A percentile compares a stretch with the other conserved stretches of the same genome.
These are phyloP conservation scores for Alternaria sp. DNA, from an alignment of 2,329 filamentous ascomycete species.

Conservation along the genomic window DNA sequence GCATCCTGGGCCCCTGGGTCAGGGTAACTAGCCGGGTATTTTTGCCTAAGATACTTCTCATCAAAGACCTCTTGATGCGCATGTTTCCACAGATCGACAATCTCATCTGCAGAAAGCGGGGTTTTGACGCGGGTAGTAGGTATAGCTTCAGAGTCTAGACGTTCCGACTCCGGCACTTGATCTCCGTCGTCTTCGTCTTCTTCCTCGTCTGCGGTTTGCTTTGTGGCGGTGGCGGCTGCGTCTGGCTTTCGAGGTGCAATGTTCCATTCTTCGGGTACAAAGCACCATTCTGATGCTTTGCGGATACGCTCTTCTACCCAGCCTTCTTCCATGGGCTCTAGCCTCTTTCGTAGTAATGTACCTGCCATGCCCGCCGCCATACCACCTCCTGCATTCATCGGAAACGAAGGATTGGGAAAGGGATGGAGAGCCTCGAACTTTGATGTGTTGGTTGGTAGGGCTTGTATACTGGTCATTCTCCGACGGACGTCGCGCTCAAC, in stretches of 20 bases:
- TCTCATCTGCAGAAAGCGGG: conserved; percentile 30
- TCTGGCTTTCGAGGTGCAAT: conserved; percentile 32
- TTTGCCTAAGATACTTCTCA: conserved; percentile 23
- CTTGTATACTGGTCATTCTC: conserved; percentile 19
- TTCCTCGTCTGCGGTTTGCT: conserved; percentile 25
- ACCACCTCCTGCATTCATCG: conserved; percentile 23
- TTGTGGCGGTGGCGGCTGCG: background rate
- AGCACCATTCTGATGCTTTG: conserved; percentile 43
- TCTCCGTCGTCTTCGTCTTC: conserved; percentile 22
- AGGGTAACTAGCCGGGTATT: conserved; percentile 16
- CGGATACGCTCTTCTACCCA: conserved; percentile 42
- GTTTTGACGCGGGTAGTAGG: conserved; percentile 30
- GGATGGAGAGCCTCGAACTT: conserved; percentile 32
- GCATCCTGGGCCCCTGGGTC: conserved; percentile 14
- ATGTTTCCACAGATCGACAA: conserved; percentile 32
- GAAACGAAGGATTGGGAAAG: conserved; percentile 39
- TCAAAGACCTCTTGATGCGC: conserved; percentile 35
- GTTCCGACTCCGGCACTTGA: conserved; percentile 15
- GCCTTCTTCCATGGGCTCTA: conserved; percentile 38
- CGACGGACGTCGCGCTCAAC: conserved; percentile 19
- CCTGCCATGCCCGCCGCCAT: conserved; percentile 32
- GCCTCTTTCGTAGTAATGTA: conserved; percentile 39
- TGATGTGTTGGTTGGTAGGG: conserved; percentile 19
- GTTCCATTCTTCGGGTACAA: conserved; percentile 42
- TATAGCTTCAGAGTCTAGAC: conserved; percentile 23